Evolutionary conservation across 768 basidiomycete species (phyloP), one percentile per base, ranked within the genome.

Genomic region (Leucocoprinus leucothites): DNA sequence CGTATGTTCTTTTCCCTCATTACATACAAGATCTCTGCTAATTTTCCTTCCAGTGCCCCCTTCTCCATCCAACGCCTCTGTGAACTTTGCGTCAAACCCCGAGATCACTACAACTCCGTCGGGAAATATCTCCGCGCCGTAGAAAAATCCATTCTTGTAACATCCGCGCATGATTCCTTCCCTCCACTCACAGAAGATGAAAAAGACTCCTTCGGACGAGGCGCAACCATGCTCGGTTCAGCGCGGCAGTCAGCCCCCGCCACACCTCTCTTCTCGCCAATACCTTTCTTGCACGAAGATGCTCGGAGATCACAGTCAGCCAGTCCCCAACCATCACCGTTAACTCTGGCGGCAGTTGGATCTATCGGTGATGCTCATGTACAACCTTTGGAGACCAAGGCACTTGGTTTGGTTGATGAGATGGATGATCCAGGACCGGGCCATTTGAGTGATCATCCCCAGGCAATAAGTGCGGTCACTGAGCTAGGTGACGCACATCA

Each of bases 21-120:
- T 19, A 41, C 16, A 21, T 34, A 48, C 45, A 54, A 49, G 26
- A 61, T 6, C 18, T n/a, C n/a, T n/a, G n/a, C n/a, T n/a, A 31
- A 31, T 56, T 25, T 51, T 48, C 35, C 57, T 41, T 9, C 25
- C 52, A 73, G 84, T 16, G 79, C 89, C 0, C 93, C 93, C 1
- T 96, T 95, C 67, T 94, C 93, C 8, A 88, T 95, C 52, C 94
- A 96, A 69, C 85, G 93, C 42, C 73, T 94, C 11, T 91, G 89
- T 65, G 93, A 95, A 65, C 83, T 96, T 22, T 84, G 86, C 60
- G 61, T 88, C 11, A 69, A 78, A 40, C 91, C 92, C 3, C 77
- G 75, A 59, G 74, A 78, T 44, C 81, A 91, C 61, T 94, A 95
- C 78, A 84, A 76, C 43, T 79, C 82, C 25, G 72, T 91, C 14